phyloP scores from a whole-genome alignment of 495 filamentous ascomycete genomes.

The Penicillium antarcticum region DNA sequence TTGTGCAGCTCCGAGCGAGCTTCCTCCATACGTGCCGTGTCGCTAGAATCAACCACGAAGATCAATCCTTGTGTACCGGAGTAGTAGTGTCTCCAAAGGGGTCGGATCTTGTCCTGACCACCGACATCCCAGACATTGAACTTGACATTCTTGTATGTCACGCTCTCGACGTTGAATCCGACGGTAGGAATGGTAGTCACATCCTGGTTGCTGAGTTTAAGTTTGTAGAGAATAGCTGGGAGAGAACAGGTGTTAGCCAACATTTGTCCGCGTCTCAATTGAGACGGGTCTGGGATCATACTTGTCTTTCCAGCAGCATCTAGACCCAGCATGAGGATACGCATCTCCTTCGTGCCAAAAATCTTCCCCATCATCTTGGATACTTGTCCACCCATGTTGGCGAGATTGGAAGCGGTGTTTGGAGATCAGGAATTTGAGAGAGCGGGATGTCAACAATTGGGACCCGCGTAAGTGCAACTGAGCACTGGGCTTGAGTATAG shows the following conservation, averaged over 20 bases:
- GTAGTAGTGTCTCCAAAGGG: constrained; percentile 98
- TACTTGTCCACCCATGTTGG: constrained; percentile 72
- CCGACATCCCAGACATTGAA: constrained; percentile 99
- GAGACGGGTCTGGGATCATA: constrained; percentile 32
- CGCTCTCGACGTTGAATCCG: constrained; percentile 99
- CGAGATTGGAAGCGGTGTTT: constrained; percentile 17
- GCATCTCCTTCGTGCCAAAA: constrained; percentile 98
- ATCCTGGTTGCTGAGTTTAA: constrained; percentile 90
- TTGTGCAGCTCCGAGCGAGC: constrained; percentile 85
- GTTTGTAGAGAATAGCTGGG: constrained; percentile 94
- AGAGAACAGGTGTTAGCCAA: constrained; percentile 9
- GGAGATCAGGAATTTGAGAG: background rate
- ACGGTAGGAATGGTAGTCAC: constrained; percentile 99
- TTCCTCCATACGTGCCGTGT: constrained; percentile 83
- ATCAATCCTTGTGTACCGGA: constrained; percentile 96
- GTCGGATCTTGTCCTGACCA: constrained; percentile 98
- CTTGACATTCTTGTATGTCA: constrained; percentile 98
- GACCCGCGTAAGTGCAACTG: background rate
- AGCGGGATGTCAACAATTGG: constrained; percentile 3
- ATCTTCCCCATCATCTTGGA: constrained; percentile 95
- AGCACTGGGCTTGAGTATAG: background rate
- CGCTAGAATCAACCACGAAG: constrained; percentile 94
- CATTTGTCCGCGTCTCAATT: background rate
- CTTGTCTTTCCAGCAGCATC: constrained; percentile 98
- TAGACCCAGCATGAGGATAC: constrained; percentile 93